Percentiles rank a stretch among this genome's conserved stretches.
Evolutionary conservation across 306 rosid genomes (phyloP).

Genomic region (Gillenia trifoliata): DNA sequence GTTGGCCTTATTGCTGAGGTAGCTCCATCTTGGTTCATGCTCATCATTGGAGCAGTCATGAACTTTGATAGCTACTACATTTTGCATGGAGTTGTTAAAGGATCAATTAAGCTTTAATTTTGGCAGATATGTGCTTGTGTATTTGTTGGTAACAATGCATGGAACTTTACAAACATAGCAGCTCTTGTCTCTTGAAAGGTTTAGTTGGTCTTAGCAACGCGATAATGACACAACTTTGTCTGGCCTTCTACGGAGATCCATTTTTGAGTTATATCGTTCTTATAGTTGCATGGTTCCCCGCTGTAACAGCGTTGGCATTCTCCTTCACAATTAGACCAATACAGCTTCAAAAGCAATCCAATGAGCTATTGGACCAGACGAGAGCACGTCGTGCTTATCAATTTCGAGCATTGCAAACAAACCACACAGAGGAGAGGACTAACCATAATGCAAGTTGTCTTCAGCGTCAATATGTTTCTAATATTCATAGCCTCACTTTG

Average conservation of each 20-base stretch:
- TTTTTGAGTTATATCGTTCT: not conserved
- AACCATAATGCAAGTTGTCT: not conserved
- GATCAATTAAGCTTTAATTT: not conserved
- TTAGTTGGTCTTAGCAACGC: conserved; percentile 5
- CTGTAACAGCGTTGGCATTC: conserved; percentile 1
- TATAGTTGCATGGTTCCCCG: conserved; percentile 16
- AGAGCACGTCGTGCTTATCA: not conserved
- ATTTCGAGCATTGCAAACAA: not conserved
- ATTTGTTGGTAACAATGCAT: not conserved
- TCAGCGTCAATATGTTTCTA: not conserved
- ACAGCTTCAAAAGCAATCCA: not conserved
- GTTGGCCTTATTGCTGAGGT: conserved; percentile 8
- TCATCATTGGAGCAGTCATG: not conserved
- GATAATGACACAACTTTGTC: conserved; percentile 13
- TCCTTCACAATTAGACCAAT: conserved; percentile 7
- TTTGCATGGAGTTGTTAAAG: not conserved
- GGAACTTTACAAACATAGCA: conserved; percentile 1
- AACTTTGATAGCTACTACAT: conserved; percentile 2
- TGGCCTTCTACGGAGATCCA: conserved; percentile 12
- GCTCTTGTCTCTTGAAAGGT: conserved; percentile 6
- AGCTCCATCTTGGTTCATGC: not conserved
- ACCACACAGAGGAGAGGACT: not conserved
- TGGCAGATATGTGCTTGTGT: conserved; percentile 7
- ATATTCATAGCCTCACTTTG: conserved; percentile 2
- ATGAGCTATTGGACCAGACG: not conserved